Evolutionary conservation across 1,284 basidiomycete genomes (phyloP), one percentile per base, ranked within the genome.

Genomic region (Ceratobasidium sp.): DNA sequence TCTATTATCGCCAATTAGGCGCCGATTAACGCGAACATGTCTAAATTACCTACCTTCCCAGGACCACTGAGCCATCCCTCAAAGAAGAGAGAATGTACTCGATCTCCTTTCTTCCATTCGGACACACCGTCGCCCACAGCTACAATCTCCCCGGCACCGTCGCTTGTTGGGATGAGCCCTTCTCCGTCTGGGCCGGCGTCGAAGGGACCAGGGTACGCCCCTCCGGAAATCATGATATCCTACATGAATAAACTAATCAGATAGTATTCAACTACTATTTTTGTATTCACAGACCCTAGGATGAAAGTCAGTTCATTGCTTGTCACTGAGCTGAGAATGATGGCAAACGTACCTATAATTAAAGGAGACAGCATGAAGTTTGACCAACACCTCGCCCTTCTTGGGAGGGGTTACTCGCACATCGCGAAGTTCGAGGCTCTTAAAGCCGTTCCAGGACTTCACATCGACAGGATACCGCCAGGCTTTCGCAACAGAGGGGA

Each of bases 121-220:
- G 80, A 84, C 19, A 89, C 89, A 15, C 85, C 84, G 44, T 82
- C 81, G 2, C 90, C 90, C 19, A 90, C 79, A 1, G 85, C 83
- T 45, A 89, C 81, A 60, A 91, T 83, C 78, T 90, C 88, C 7
- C 90, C 90, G 17, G 91, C 89, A 77, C 87, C 85, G 78, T 92
- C 90, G 8, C 89, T 90, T 79, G 85, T 83, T 0, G 89, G 89
- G 17, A 90, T 84, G 1, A 66, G 64, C 6, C 64, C 64, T 54
- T 53, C 48, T 27, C 64, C 64, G 51, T 54, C 64, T 11, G 64
- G 64, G 6, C 64, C 64, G 8, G 50, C 41, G 17, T 19, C 33
- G 19, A 36, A 54, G 14, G 64, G 36, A 3, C 50, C 64, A 54
- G 64, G 64, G 33, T 66, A 66, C 11, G 8, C 24, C 19, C 31